phyloP scores from a whole-genome alignment of 768 basidiomycete genomes.

The Steccherinum ochraceum region DNA sequence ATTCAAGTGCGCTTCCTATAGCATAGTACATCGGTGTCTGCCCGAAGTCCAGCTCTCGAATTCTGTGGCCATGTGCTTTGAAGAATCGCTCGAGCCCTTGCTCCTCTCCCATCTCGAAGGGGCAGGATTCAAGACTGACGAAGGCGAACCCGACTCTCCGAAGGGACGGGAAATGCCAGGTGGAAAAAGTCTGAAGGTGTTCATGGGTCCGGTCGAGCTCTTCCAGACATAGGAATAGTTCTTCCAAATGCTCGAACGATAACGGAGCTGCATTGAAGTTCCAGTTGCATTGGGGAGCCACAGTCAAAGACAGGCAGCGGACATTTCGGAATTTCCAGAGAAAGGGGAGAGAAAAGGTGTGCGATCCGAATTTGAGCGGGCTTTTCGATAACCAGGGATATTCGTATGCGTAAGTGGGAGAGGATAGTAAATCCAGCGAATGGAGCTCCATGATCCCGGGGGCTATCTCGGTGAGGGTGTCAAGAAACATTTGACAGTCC shows the following conservation, averaged over 20 bases:
- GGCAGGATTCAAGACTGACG: neutral
- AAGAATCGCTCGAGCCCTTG: neutral
- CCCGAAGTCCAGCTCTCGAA: neutral
- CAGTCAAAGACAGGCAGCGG: too few species aligned
- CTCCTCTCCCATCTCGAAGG: neutral
- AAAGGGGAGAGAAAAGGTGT: too few species aligned
- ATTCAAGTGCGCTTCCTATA: neutral
- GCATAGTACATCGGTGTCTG: neutral
- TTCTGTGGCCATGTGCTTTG: neutral
- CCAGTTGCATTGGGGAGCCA: too few species aligned
- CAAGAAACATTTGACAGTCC: neutral
- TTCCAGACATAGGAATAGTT: neutral
- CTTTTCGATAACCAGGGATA: too few species aligned
- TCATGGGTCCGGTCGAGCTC: neutral
- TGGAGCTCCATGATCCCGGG: neutral
- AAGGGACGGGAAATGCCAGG: neutral
- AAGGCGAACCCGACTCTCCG: neutral
- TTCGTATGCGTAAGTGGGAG: too few species aligned
- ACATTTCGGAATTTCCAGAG: too few species aligned
- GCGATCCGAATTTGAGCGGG: too few species aligned
- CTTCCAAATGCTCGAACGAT: too few species aligned
- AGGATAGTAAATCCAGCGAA: neutral
- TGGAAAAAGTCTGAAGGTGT: neutral
- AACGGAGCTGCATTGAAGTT: too few species aligned
- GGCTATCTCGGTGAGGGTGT: neutral